Evolutionary conservation across 2,329 filamentous ascomycete genomes (phyloP).

Genomic region (Penicillium psychrosexuale): DNA sequence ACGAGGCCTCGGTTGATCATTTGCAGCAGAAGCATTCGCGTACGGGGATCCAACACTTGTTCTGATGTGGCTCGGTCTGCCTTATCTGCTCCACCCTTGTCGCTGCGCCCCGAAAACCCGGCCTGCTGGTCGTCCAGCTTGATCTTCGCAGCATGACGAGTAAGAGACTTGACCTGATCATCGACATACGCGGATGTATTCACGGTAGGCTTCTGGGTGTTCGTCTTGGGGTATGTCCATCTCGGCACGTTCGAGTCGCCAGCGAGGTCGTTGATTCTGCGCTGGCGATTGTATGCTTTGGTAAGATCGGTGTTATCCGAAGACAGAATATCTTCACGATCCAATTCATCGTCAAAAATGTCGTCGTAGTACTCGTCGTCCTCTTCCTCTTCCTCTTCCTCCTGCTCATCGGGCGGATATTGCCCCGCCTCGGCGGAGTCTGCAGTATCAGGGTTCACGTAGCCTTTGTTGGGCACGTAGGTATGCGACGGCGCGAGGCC

Average conservation of each 20-base stretch:
- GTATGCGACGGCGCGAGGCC: constrained; percentile 47
- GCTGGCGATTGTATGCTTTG: constrained; percentile 84
- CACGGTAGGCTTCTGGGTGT: constrained; percentile 72
- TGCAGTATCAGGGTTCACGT: constrained; percentile 39
- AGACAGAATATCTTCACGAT: constrained; percentile 55
- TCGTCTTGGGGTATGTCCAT: constrained; percentile 64
- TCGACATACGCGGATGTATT: constrained; percentile 79
- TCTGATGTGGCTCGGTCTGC: constrained; percentile 90
- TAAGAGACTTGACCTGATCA: constrained; percentile 81
- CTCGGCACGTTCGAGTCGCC: constrained; percentile 50
- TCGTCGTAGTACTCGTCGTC: constrained; percentile 63
- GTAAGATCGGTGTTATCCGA: constrained; percentile 67
- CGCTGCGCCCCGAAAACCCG: constrained; percentile 50
- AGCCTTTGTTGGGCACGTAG: constrained; percentile 51
- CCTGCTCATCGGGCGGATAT: constrained; percentile 34
- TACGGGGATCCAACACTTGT: constrained; percentile 89
- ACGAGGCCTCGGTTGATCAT: constrained; percentile 92
- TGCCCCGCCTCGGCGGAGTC: constrained; percentile 34
- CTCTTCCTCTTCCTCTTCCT: constrained; percentile 43
- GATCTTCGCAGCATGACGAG: constrained; percentile 82
- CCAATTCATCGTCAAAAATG: constrained; percentile 54
- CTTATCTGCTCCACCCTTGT: constrained; percentile 60
- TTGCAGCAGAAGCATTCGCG: constrained; percentile 90
- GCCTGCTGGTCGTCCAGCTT: constrained; percentile 65
- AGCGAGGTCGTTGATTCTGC: constrained; percentile 58